Percentiles rank a stretch among this genome's conserved stretches.
Evolutionary conservation across 164 flowering plant genomes (phyloP).

Genomic region (Vitis cinerea): DNA sequence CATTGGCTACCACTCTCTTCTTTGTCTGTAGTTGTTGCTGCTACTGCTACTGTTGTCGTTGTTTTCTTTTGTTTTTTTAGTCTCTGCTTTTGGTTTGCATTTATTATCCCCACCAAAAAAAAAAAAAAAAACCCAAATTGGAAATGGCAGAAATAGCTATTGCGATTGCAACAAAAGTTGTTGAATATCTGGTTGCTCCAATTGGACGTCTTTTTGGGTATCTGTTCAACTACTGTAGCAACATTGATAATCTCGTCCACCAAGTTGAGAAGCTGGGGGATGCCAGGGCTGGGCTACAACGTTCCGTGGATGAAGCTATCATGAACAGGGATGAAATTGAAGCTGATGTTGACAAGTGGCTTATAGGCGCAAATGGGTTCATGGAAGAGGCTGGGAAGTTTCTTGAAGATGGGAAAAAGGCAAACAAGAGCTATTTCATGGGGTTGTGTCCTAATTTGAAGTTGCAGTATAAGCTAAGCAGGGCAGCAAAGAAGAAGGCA

Average conservation of each 20-base stretch:
- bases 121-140: no score
- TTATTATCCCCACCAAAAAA: no score
- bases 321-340: background rate
- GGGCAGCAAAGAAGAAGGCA: background rate
- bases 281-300: background rate
- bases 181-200: no score
- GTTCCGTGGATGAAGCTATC: background rate
- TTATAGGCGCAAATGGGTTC: background rate
- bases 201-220: no score
- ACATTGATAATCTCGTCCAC: background rate
- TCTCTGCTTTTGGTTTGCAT: no score
- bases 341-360: conserved; percentile 2
- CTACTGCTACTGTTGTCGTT: no score
- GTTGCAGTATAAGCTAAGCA: background rate
- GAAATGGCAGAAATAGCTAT: no score
- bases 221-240: background rate
- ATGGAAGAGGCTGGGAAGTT: background rate
- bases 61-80: no score
- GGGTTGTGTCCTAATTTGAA: background rate
- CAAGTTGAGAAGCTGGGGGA: background rate
- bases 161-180: no score
- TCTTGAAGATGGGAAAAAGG: background rate
- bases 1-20: no score
- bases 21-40: no score
- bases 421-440: background rate